Conservation (phyloP, 768 basidiomycete species). For the Suillus luteus region DNA sequence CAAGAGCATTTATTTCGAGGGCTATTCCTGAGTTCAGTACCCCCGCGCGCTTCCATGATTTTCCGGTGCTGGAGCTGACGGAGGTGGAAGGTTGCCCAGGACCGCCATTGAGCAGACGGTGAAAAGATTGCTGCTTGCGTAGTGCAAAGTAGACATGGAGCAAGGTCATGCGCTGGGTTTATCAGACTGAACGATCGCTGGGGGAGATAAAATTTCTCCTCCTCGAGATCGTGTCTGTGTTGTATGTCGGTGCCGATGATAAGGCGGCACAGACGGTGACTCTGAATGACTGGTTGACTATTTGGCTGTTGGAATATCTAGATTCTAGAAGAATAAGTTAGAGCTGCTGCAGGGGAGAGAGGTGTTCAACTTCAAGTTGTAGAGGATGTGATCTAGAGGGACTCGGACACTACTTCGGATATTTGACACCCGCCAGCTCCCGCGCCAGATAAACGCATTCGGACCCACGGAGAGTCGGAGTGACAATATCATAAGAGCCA, state of each 20-base stretch:
- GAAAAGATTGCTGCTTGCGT: conserved; percentile 75
- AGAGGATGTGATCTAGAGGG: no score
- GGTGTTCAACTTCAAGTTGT: no score
- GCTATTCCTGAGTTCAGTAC: conserved; percentile 33
- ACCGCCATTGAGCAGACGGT: conserved; percentile 56
- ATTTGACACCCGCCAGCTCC: not conserved
- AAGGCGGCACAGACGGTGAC: not conserved
- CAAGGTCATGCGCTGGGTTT: conserved; percentile 55
- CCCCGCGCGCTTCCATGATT: conserved; percentile 57
- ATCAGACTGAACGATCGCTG: conserved; percentile 22
- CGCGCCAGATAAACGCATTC: not conserved
- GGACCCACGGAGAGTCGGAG: not conserved
- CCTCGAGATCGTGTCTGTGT: conserved; percentile 4
- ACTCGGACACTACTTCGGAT: not conserved
- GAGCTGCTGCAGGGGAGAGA: not conserved
- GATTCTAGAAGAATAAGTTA: not conserved
- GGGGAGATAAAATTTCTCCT: conserved; percentile 30
- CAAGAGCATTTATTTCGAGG: conserved; percentile 70
- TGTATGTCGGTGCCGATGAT: not conserved
- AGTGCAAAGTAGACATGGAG: conserved; percentile 78
- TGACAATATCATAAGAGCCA: not conserved
- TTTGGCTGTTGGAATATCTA: not conserved
- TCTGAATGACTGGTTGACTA: not conserved
- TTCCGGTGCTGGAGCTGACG: conserved; percentile 51
- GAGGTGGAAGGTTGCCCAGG: conserved; percentile 16